Percentiles rank a stretch among this genome's conserved stretches.
These are phyloP conservation scores for Cladorrhinum sp. DNA, from an alignment of 2,329 filamentous ascomycete species.

Conservation along the genomic window DNA sequence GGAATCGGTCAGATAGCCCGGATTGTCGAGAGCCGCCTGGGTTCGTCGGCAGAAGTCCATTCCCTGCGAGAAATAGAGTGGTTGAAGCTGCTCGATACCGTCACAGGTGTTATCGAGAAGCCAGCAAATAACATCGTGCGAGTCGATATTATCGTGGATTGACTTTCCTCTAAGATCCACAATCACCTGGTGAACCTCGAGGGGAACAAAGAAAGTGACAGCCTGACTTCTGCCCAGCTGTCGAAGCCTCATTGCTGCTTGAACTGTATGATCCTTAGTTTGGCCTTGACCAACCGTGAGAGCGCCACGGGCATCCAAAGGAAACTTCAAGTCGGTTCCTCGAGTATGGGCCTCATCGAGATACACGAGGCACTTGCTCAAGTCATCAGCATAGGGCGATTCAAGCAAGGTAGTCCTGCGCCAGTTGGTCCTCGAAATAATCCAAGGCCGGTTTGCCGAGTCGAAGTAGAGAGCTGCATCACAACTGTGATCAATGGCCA, in stretches of 20 bases:
- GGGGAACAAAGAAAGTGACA: conserved; percentile 53
- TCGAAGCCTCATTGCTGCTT: conserved; percentile 65
- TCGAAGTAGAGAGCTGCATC: conserved; percentile 54
- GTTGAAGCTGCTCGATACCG: conserved; percentile 56
- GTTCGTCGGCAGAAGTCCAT: conserved; percentile 56
- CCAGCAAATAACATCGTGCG: conserved; percentile 56
- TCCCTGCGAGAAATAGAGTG: conserved; percentile 59
- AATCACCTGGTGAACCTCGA: conserved; percentile 61
- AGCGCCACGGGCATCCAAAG: conserved; percentile 44
- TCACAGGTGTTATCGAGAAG: conserved; percentile 62
- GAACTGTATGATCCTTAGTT: conserved; percentile 60
- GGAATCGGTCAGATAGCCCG: conserved; percentile 37
- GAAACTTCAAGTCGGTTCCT: conserved; percentile 59
- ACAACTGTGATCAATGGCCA: conserved; percentile 43
- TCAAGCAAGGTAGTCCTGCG: conserved; percentile 45
- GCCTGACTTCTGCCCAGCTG: conserved; percentile 56
- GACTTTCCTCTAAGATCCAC: conserved; percentile 41
- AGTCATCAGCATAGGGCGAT: conserved; percentile 52
- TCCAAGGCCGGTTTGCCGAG: conserved; percentile 41
- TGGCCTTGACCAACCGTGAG: conserved; percentile 55
- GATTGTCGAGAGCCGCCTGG: conserved; percentile 45
- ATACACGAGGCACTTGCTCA: conserved; percentile 53
- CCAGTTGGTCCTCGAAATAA: conserved; percentile 37
- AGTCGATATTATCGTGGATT: conserved; percentile 35
- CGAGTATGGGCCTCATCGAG: conserved; percentile 60